Evolutionary conservation across 148 eudicot species (phyloP).

Genomic region (Mesembryanthemum crystallinum): DNA sequence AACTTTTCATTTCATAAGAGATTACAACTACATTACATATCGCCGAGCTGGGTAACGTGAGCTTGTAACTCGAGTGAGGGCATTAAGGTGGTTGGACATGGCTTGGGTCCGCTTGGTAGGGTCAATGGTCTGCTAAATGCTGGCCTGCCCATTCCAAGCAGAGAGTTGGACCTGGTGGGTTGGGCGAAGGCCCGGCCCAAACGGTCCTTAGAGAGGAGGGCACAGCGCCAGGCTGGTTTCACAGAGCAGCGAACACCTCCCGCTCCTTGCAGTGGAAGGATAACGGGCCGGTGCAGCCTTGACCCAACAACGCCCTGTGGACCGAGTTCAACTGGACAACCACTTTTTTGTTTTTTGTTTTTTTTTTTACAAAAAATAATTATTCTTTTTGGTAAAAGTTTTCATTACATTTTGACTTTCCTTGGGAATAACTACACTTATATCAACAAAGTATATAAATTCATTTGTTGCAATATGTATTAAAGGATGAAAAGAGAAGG

Average conservation of each 20-base stretch:
- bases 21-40: neutral
- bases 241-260: slow-evolving; percentile 33
- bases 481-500: too few relatives aligned
- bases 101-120: slow-evolving; percentile 4
- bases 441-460: too few relatives aligned
- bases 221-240: slow-evolving; percentile 36
- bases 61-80: slow-evolving; percentile 21
- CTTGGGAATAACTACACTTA: too few relatives aligned
- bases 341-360: slow-evolving; percentile 10
- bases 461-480: too few relatives aligned
- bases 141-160: slow-evolving; percentile 31
- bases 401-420: too few relatives aligned
- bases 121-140: neutral
- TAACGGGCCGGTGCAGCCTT: slow-evolving; percentile 17
- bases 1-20: neutral
- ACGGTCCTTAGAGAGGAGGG: slow-evolving; percentile 23
- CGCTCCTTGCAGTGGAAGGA: slow-evolving; percentile 35
- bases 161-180: slow-evolving; percentile 20
- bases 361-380: neutral
- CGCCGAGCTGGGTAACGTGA: slow-evolving; percentile 17
- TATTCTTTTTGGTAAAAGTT: too few relatives aligned
- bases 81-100: slow-evolving; percentile 6
- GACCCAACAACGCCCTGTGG: slow-evolving; percentile 6
- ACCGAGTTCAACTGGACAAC: slow-evolving; percentile 7
- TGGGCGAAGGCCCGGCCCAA: slow-evolving; percentile 20